Evolutionary conservation across 2,329 filamentous ascomycete species (phyloP).

Genomic region (Colletotrichum lupini): DNA sequence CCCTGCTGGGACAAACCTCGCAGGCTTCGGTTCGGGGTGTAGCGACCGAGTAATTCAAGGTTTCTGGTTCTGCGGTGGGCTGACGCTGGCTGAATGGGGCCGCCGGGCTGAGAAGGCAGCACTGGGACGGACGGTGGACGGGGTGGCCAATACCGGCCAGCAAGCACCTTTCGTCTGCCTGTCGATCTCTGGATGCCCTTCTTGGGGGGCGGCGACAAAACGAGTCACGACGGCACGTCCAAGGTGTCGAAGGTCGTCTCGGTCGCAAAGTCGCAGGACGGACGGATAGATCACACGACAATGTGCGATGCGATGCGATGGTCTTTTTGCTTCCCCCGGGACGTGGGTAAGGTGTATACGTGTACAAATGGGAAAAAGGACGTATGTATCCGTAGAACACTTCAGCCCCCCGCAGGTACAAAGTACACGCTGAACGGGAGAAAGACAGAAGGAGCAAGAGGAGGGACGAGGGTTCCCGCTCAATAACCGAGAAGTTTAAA

Average conservation of each 20-base stretch:
- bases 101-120: background rate
- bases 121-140: conserved; percentile 4
- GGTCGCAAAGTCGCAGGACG: background rate
- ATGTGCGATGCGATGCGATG: background rate
- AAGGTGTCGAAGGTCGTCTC: background rate
- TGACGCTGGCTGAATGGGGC: conserved; percentile 1
- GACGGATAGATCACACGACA: background rate
- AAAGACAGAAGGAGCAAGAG: background rate
- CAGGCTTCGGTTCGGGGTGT: conserved; percentile 17
- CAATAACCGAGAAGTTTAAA: conserved; percentile 25
- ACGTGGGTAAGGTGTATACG: background rate
- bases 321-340: background rate
- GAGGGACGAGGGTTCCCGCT: conserved; percentile 5
- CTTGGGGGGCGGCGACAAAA: background rate
- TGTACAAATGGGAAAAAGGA: background rate
- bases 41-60: conserved; percentile 29
- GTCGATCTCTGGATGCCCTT: background rate
- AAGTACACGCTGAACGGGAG: background rate
- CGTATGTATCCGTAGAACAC: background rate
- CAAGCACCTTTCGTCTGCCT: background rate
- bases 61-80: background rate
- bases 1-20: conserved; percentile 27
- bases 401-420: background rate
- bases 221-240: conserved; percentile 18
- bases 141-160: conserved; percentile 7